Conservation (phyloP, 2,329 filamentous ascomycete species). For the Exophiala aquamarina region DNA sequence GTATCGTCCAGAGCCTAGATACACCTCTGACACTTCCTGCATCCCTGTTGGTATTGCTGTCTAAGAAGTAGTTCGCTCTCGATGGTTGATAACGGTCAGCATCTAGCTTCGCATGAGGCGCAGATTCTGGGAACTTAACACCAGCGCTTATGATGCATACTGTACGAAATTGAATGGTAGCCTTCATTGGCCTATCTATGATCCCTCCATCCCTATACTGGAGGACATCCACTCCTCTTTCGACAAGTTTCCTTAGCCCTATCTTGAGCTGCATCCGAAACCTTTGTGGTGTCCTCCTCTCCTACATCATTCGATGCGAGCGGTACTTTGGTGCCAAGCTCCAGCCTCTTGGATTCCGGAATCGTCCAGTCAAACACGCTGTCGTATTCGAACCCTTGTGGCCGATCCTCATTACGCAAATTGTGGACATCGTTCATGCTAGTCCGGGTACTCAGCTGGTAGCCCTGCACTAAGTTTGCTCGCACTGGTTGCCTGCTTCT, state of each 20-base stretch:
- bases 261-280: background rate
- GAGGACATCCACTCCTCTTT: background rate
- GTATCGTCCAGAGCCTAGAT: too few species aligned
- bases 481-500: too few species aligned
- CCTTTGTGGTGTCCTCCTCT: too few species aligned
- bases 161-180: background rate
- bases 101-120: background rate
- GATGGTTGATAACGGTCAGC: background rate
- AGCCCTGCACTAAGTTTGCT: too few species aligned
- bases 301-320: too few species aligned
- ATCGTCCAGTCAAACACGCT: conserved; percentile 28
- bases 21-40: too few species aligned
- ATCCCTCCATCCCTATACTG: too few species aligned
- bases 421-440: too few species aligned
- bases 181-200: too few species aligned
- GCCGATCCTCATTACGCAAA: too few species aligned
- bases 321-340: background rate
- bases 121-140: background rate
- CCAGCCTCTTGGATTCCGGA: conserved; percentile 6
- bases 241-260: background rate
- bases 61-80: conserved; percentile 2
- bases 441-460: too few species aligned
- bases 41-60: too few species aligned
- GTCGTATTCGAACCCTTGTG: conserved; percentile 23
- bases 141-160: background rate